Evolutionary conservation across 2,329 filamentous ascomycete genomes (phyloP), one percentile per base, ranked within the genome.

Genomic region (Monosporascus cannonballus): DNA sequence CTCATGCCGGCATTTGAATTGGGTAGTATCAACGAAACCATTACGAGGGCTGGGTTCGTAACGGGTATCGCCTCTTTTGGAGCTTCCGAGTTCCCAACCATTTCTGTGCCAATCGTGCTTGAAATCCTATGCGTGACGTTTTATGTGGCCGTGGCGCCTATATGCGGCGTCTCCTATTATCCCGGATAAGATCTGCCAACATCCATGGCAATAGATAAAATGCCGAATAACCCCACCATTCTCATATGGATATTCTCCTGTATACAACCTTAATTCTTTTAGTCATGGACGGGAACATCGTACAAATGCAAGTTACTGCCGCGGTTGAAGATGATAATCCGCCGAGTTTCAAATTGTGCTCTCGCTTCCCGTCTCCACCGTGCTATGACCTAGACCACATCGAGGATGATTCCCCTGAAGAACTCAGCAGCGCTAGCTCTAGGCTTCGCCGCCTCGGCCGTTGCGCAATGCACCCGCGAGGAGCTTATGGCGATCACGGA

Each of bases 401-500:
- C 22, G 8, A 27, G 17, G 20, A 46, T 22, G 42, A 46, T 46
- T 24, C 9, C 42, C n/a, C 42, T 46, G 9, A 46, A 46, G 22
- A 46, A 17, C 24, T 52, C 57, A 47, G 54, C 52, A 25, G 25
- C 41, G 37, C 18, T 48, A n/a, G 27, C 44, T 3, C 37, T 61
- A 36, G 57, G 59, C 51, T 46, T 64, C 34, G 47, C 62, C 41
- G 47, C 48, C 46, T 48, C 59, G 15, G 58, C 47, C 1, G 52
- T 55, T 4, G 59, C 60, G 25, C 59, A 64, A 48, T 65, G 63
- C 57, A 55, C 50, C 17, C 60, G 63, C 11, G 62, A 62, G 50
- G 51, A 54, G 17, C 63, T 65, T n/a, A 56, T 59, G 6, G 60
- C 58, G 11, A 59, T 57, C 3, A 65, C 63, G 4, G 51, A 61